Evolutionary conservation across 2,329 filamentous ascomycete genomes (phyloP), one percentile per base, ranked within the genome.

Genomic region (Paraconiothyrium brasiliense): DNA sequence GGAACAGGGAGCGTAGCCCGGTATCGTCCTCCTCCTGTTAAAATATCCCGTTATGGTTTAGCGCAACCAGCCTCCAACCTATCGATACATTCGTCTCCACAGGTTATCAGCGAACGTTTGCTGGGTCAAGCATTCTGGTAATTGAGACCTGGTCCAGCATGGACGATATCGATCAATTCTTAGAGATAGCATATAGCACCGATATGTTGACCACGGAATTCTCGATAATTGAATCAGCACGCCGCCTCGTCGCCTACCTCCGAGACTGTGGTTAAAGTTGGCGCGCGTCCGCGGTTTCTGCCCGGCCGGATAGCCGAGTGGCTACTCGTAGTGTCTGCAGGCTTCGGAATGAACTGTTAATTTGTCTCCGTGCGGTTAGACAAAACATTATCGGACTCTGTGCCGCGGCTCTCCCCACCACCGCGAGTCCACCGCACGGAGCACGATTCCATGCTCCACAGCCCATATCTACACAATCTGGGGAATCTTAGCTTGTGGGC

Each of bases 381-480:
- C 22, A 54, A 11, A 24, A 9, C 6, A 35, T 27, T 16, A 41
- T 27, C 34, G 35, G 11, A 39, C 37, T 39, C 49, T 39, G n/a
- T n/a, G 34, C 24, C 22, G 20, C 8, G 13, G 35, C 50, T 32
- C 24, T 56, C 32, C 41, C 32, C 54, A 43, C 55, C 35, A 43
- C 46, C 55, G 32, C 43, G 24, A n/a, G 39, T 22, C 35, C 41
- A 16, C 14, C 34, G 54, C 41, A 47, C 30, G 30, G 52, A 34
- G 24, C 43, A 47, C 41, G n/a, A 27, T 27, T 13, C n/a, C 20
- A 3, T 56, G 54, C 27, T 35, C 54, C 43, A 46, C 54, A 47
- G n/a, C 41, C 27, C 54, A n/a, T 56, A 47, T 47, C 39, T 43
- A 47, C 37, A 46, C 43, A 56, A 48, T 56, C 54, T 27, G 54